Evolutionary conservation across 169 alveolate species (phyloP), one percentile per base, ranked within the genome.

Genomic region (Babesia microti): DNA sequence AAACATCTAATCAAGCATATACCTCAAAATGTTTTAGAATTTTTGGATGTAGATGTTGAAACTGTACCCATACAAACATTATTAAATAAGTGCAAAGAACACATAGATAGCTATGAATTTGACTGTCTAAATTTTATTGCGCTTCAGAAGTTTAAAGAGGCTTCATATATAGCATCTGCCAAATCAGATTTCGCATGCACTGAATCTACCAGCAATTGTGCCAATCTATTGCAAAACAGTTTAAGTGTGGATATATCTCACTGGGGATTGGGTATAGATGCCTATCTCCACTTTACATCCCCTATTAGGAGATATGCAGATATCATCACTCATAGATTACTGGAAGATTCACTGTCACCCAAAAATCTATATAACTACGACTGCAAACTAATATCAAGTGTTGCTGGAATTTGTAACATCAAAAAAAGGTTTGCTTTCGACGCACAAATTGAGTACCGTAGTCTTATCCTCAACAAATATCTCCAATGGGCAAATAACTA

Each of bases 281-380:
- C 89, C 23, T 95, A 95, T 65, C 91, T 97, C 22, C 99, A 95
- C 71, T 95, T 93, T 72, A 95, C 99, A 5, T 91, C 98, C n/a
- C 99, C 99, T 1, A 95, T 95, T 43, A 86, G 99, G 72, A 84
- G 99, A 63, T 95, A 95, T 78, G 95, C 98, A 1, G 99, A 95
- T 79, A 85, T 95, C 22, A 61, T 89, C 33, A 95, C 93, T 12
- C 99, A 93, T 59, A 78, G 99, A 54, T 76, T 93, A 58, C 86
- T 92, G 58, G 48, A 48, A 32, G 51, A 18, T 24, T 29, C 53
- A 36, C 26, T 61, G 17, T 59, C 51, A 22, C 4, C 37, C 4
- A 32, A 54, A 30, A 51, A 56, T 7, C 30, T 53, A 14, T 24
- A 29, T 26, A 14, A 27, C 21, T 48, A 67, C 27, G 49, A 33